A percentile compares a stretch with the other conserved stretches of the same genome.
Evolutionary conservation across 164 flowering plant species (phyloP).

Genomic region (Akebia trifoliata): DNA sequence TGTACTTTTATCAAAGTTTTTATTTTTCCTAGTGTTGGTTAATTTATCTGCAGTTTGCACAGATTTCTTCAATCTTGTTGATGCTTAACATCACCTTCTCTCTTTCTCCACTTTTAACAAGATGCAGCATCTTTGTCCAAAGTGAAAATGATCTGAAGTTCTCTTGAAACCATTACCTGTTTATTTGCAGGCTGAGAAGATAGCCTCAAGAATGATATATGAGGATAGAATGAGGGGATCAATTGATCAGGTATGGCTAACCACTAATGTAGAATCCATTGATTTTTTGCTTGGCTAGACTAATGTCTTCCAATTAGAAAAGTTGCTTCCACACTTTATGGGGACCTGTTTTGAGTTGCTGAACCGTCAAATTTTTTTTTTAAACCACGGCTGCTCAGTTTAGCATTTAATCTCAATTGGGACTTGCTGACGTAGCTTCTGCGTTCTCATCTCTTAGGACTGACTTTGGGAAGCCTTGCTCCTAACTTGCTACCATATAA

Average conservation of each 20-base stretch:
- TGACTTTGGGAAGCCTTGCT: background rate
- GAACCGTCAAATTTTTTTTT: no score
- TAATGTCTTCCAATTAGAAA: no score
- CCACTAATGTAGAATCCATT: background rate
- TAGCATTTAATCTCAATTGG: background rate
- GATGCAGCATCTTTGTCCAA: background rate
- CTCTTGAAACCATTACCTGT: background rate
- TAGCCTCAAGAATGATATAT: constrained; percentile 91
- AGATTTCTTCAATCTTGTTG: background rate
- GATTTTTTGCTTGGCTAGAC: background rate
- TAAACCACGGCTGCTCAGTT: no score
- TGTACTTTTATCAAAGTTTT: no score
- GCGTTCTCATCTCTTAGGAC: background rate
- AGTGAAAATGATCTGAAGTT: background rate
- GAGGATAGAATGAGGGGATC: constrained; percentile 99
- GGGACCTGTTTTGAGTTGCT: no score
- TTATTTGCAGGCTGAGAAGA: constrained; percentile 86
- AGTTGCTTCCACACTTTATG: no score
- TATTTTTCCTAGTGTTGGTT: background rate
- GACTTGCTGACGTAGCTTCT: background rate
- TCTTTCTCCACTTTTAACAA: background rate
- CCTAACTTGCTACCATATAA: background rate
- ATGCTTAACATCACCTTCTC: background rate
- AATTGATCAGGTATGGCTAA: constrained; percentile 82
- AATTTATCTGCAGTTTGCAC: background rate